A percentile compares a stretch with the other conserved stretches of the same genome.
These are phyloP conservation scores for Erigeron philadelphicus DNA, from an alignment of 140 eudicot species.

Conservation along the genomic window DNA sequence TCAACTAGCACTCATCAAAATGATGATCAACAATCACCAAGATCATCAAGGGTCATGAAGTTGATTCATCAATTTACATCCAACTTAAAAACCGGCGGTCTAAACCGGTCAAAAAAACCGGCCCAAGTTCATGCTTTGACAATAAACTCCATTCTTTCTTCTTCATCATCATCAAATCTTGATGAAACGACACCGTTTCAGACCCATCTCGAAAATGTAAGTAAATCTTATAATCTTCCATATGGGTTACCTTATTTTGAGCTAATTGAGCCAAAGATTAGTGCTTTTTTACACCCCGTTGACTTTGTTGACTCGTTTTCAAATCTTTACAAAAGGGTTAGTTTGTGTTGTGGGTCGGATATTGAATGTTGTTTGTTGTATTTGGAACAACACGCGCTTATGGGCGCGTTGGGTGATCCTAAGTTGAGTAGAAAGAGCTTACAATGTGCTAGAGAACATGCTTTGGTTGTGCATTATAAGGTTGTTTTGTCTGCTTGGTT, in stretches of 20 bases:
- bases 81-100: constrained; percentile 41
- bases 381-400: constrained; percentile 55
- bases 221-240: constrained; percentile 28
- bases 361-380: constrained; percentile 32
- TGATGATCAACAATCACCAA: constrained; percentile 4
- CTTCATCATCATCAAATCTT: constrained; percentile 39
- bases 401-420: constrained; percentile 52
- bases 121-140: constrained; percentile 73
- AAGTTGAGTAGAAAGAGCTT: constrained; percentile 60
- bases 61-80: constrained; percentile 39
- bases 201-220: constrained; percentile 15
- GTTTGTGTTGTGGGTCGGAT: constrained; percentile 7
- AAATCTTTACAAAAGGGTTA: constrained; percentile 38
- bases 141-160: constrained; percentile 47
- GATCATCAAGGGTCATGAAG: constrained; percentile 30
- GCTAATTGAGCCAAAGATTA: constrained; percentile 50
- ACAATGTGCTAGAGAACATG: constrained; percentile 58
- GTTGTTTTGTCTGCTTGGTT: constrained; percentile 70
- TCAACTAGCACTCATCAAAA: no score
- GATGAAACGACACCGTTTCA: constrained; percentile 21
- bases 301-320: constrained; percentile 52
- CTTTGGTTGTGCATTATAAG: constrained; percentile 53
- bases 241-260: constrained; percentile 46
- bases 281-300: constrained; percentile 37
- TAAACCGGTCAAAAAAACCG: constrained; percentile 54